Percentiles rank a stretch among this genome's conserved stretches.
These are phyloP conservation scores for Gilbertella persicaria DNA, from an alignment of 371 early-diverging fungal species.

Conservation along the genomic window DNA sequence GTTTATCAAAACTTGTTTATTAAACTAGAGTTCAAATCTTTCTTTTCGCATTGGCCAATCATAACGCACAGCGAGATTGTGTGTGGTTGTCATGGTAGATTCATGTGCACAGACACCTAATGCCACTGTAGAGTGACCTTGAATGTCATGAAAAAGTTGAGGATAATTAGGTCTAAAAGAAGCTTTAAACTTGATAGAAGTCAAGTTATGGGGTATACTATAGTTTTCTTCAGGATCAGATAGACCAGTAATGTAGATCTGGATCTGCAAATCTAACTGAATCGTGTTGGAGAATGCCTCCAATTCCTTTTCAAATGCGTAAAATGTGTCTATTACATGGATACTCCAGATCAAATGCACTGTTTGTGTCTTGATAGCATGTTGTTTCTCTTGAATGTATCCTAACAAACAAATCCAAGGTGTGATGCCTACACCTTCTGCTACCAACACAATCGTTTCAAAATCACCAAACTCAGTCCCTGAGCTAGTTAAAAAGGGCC, in stretches of 20 bases:
- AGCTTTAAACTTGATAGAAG: neutral
- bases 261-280: neutral
- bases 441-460: slow-evolving; percentile 31
- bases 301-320: slow-evolving; percentile 26
- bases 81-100: slow-evolving; percentile 21
- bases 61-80: slow-evolving; percentile 17
- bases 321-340: slow-evolving; percentile 20
- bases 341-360: slow-evolving; percentile 30
- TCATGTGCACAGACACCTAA: slow-evolving; percentile 42
- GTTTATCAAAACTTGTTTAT: slow-evolving; percentile 8
- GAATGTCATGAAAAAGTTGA: neutral
- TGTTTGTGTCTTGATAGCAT: slow-evolving; percentile 17
- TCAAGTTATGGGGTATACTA: neutral
- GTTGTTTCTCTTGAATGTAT: slow-evolving; percentile 18
- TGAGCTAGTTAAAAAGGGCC: slow-evolving; percentile 5
- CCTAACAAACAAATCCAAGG: slow-evolving; percentile 45
- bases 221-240: slow-evolving; percentile 14
- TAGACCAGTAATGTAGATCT: slow-evolving; percentile 19
- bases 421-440: slow-evolving; percentile 48
- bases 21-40: slow-evolving; percentile 30
- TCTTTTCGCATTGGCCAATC: slow-evolving; percentile 38
- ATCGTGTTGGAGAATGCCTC: neutral
- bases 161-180: slow-evolving; percentile 22
- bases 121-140: slow-evolving; percentile 16
- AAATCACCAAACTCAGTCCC: slow-evolving; percentile 31